Evolutionary conservation across 768 basidiomycete species (phyloP).

Genomic region (Grammothele lineata): DNA sequence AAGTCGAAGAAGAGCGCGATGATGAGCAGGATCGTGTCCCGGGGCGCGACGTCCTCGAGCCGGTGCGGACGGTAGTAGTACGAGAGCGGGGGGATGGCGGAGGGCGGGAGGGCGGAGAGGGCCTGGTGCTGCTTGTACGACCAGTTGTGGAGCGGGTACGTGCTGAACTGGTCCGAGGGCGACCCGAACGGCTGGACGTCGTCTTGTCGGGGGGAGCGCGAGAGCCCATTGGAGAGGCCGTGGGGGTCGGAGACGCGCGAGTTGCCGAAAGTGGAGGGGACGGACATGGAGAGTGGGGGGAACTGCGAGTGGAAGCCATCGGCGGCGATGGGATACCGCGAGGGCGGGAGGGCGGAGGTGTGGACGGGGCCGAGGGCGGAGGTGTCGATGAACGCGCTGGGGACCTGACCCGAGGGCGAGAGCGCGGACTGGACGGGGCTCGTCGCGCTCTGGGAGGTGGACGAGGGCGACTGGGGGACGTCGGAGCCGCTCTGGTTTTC

Average conservation of each 20-base stretch:
- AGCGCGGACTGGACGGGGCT: slow-evolving; percentile 47
- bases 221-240: slow-evolving; percentile 13
- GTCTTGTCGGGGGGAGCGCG: slow-evolving; percentile 34
- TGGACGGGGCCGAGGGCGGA: slow-evolving; percentile 30
- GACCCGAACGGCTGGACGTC: slow-evolving; percentile 40
- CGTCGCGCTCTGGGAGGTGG: slow-evolving; percentile 27
- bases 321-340: slow-evolving; percentile 65
- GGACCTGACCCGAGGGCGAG: slow-evolving; percentile 31
- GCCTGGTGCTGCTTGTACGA: slow-evolving; percentile 62
- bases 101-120: slow-evolving; percentile 41
- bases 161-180: slow-evolving; percentile 51
- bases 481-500: slow-evolving; percentile 24
- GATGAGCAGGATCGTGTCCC: slow-evolving; percentile 77
- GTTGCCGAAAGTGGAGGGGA: slow-evolving; percentile 36
- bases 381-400: slow-evolving; percentile 47
- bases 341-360: slow-evolving; percentile 52
- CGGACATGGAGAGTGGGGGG: slow-evolving; percentile 30
- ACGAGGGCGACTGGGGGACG: slow-evolving; percentile 39
- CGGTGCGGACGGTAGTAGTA: slow-evolving; percentile 72
- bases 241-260: slow-evolving; percentile 34
- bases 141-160: slow-evolving; percentile 68
- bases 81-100: slow-evolving; percentile 53
- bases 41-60: slow-evolving; percentile 77
- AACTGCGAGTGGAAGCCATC: slow-evolving; percentile 64
- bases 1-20: slow-evolving; percentile 91